Evolutionary conservation across 2,329 filamentous ascomycete species (phyloP).

Genomic region (Sphaerulina musiva): DNA sequence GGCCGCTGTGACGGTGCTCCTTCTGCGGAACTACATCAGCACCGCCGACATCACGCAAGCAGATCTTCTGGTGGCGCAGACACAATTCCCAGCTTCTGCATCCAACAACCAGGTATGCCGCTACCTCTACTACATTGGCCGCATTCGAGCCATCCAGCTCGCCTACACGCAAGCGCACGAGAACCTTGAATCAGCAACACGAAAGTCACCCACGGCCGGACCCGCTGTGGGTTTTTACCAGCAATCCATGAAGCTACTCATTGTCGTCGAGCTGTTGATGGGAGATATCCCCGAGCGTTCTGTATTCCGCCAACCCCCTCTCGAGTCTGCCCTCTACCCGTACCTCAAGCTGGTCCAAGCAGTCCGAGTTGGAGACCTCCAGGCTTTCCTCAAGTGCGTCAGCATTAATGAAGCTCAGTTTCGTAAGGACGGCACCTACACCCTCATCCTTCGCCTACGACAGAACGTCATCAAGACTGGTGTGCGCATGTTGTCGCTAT

Average conservation of each 20-base stretch:
- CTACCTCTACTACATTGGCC: constrained; percentile 94
- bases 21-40: constrained; percentile 90
- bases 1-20: constrained; percentile 86
- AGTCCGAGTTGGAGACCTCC: constrained; percentile 90
- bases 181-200: constrained; percentile 83
- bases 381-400: constrained; percentile 84
- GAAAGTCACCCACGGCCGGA: constrained; percentile 85
- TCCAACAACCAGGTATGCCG: constrained; percentile 97
- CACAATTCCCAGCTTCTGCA: constrained; percentile 86
- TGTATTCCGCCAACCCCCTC: constrained; percentile 80
- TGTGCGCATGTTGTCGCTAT: constrained; percentile 97
- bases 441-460: constrained; percentile 83
- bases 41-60: constrained; percentile 97
- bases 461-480: constrained; percentile 99
- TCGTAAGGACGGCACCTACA: constrained; percentile 91
- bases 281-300: constrained; percentile 95
- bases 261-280: constrained; percentile 96
- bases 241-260: constrained; percentile 89
- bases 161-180: constrained; percentile 96
- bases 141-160: constrained; percentile 92
- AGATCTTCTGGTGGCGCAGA: constrained; percentile 90
- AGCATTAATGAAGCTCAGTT: constrained; percentile 75
- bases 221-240: constrained; percentile 93
- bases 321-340: constrained; percentile 81
- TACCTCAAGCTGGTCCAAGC: constrained; percentile 93